Evolutionary conservation across 345 rosid species (phyloP), one percentile per base, ranked within the genome.

Genomic region (Eucalyptus microcorys): DNA sequence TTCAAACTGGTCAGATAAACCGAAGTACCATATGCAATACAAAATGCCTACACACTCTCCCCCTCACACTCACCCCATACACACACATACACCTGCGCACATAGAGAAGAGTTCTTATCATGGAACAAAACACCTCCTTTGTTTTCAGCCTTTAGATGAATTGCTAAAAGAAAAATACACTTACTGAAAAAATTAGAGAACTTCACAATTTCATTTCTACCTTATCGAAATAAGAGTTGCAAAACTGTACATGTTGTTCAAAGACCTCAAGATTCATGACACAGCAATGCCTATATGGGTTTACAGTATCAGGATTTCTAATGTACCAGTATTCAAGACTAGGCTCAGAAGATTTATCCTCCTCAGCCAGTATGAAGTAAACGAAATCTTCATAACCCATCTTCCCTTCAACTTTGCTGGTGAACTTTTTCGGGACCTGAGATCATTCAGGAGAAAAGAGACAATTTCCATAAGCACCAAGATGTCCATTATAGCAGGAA

Each of bases 311-410:
- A 40, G 85, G 61, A 89, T 22, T 6, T 34, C 59, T 14, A n/a
- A 49, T 22, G 49, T 96, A 97, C 99, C 99, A 97, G 92, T 94
- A 96, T 91, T 96, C 97, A 86, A 97, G 96, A 90, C 99, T 95
- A 88, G 96, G 96, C 88, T 94, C 98, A 45, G 99, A 92, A 91
- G 99, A 93, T 90, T 97, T 97, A 88, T 97, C 98, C 94, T 96
- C 99, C 92, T 96, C 99, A 47, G 99, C 92, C 48, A 97, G 94
- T 76, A 97, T 95, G 92, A 97, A 97, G 93, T 95, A 95, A 13
- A 96, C 99, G 88, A 97, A 97, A 94, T 97, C 99, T 93, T 97
- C 99, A 91, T 97, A 97, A 89, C 95, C 94, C 99, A 97, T 97
- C 95, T 94, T 96, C 91, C 99, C 97, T 88, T 94, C 96, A 86